Evolutionary conservation across 192 early-diverging fungal genomes (phyloP).

Genomic region (Podila clonocystis): DNA sequence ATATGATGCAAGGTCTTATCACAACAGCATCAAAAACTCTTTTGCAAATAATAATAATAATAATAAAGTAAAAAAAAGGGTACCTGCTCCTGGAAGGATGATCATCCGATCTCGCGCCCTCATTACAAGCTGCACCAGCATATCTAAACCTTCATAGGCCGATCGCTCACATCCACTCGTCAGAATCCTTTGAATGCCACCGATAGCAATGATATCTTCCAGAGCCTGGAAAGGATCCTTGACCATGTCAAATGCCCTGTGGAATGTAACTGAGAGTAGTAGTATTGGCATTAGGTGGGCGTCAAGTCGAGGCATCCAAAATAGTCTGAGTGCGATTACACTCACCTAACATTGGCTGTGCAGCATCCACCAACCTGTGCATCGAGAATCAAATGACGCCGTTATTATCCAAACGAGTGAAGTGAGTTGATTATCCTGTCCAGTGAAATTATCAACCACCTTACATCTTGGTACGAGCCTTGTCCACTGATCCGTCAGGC

Average conservation of each 20-base stretch:
- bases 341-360: constrained; percentile 59
- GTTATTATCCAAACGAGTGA: too few relatives aligned
- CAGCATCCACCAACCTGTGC: constrained; percentile 57
- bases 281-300: not conserved
- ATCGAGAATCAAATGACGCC: too few relatives aligned
- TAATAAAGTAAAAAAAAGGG: too few relatives aligned
- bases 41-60: not conserved
- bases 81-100: constrained; percentile 72
- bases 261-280: constrained; percentile 64
- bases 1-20: not conserved
- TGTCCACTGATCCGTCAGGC: constrained; percentile 67
- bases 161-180: constrained; percentile 70
- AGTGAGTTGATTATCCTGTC: too few relatives aligned
- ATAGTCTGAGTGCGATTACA: too few relatives aligned
- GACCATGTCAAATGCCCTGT: constrained; percentile 75
- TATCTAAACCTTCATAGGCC: constrained; percentile 65
- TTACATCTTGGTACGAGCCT: constrained; percentile 53
- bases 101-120: constrained; percentile 54
- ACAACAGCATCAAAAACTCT: not conserved
- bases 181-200: constrained; percentile 69
- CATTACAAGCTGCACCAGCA: constrained; percentile 54
- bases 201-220: constrained; percentile 64
- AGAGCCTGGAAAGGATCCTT: constrained; percentile 66
- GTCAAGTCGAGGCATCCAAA: too few relatives aligned
- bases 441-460: not conserved